Evolutionary conservation across 1,284 basidiomycete species (phyloP).

Genomic region (Apiotrichum laibachii): DNA sequence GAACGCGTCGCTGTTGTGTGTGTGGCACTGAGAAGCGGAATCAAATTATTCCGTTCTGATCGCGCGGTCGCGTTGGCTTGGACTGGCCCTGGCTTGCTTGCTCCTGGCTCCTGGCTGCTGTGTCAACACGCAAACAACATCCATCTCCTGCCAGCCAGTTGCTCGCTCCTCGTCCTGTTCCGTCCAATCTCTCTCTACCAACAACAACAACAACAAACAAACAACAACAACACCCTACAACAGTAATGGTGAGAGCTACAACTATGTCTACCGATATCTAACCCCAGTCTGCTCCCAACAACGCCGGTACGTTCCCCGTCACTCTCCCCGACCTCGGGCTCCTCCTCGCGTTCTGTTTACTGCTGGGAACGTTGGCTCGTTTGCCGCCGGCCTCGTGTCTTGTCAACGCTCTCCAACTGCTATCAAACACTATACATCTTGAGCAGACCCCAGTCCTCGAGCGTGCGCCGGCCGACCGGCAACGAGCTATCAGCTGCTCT

Average conservation of each 20-base stretch:
- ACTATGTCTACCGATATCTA: slow-evolving; percentile 4
- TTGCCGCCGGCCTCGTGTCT: neutral
- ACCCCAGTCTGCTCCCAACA: slow-evolving; percentile 25
- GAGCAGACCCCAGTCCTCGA: no score
- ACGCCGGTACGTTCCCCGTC: slow-evolving; percentile 18
- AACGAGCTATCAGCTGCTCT: no score
- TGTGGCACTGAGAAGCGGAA: no score
- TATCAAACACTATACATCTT: no score
- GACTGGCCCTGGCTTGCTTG: no score
- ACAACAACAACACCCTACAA: neutral
- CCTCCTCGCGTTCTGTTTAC: neutral
- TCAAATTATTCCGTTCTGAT: no score
- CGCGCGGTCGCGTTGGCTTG: no score
- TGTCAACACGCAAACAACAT: neutral
- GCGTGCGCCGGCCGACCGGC: no score
- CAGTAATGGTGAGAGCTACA: neutral
- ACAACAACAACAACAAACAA: neutral
- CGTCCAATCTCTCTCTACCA: neutral
- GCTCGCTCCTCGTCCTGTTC: no score
- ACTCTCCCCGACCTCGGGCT: neutral
- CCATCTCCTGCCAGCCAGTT: neutral
- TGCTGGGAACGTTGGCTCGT: neutral
- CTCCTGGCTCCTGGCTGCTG: no score
- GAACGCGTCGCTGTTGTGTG: no score
- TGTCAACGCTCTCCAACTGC: neutral